Percentiles rank a stretch among this genome's conserved stretches.
phyloP scores from a whole-genome alignment of 1,284 basidiomycete genomes.

The Ustilago loliicola region DNA sequence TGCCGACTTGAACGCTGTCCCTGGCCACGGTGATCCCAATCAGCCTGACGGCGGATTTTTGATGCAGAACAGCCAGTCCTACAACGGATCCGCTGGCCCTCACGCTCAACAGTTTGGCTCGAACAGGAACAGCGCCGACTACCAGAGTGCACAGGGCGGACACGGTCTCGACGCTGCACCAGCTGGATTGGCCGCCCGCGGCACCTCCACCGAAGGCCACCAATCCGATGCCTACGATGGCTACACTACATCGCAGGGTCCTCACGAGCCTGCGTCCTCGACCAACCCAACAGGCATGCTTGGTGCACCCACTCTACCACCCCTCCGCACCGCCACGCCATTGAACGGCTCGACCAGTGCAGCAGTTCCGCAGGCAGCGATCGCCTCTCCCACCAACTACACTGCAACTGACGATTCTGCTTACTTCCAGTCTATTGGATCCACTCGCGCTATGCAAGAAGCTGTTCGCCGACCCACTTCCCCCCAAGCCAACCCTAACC shows the following conservation, averaged over 20 bases:
- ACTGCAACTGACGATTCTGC: slow-evolving; percentile 38
- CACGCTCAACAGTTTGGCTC: slow-evolving; percentile 26
- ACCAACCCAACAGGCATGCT: slow-evolving; percentile 24
- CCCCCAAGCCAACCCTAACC: slow-evolving; percentile 13
- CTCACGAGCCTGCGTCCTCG: slow-evolving; percentile 14
- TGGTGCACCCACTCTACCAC: slow-evolving; percentile 52
- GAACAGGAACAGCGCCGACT: slow-evolving; percentile 47
- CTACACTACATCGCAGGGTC: slow-evolving; percentile 18
- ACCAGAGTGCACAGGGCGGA: slow-evolving; percentile 39
- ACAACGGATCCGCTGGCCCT: slow-evolving; percentile 28
- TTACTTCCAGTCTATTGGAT: slow-evolving; percentile 62
- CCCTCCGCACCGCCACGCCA: slow-evolving; percentile 49
- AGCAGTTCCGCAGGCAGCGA: slow-evolving; percentile 5
- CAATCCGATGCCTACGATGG: slow-evolving; percentile 51
- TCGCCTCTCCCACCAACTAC: slow-evolving; percentile 33
- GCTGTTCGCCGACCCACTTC: slow-evolving; percentile 55
- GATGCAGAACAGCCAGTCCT: slow-evolving; percentile 43
- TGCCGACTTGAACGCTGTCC: slow-evolving; percentile 41
- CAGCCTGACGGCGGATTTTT: slow-evolving; percentile 40
- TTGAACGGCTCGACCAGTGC: slow-evolving; percentile 27
- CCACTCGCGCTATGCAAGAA: slow-evolving; percentile 60
- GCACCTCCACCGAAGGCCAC: slow-evolving; percentile 30
- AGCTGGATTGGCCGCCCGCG: not conserved
- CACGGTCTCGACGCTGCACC: slow-evolving; percentile 7
- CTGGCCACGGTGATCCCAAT: slow-evolving; percentile 32